Evolutionary conservation across 2,329 filamentous ascomycete species (phyloP).

Genomic region (Paracoccidioides lutzii): DNA sequence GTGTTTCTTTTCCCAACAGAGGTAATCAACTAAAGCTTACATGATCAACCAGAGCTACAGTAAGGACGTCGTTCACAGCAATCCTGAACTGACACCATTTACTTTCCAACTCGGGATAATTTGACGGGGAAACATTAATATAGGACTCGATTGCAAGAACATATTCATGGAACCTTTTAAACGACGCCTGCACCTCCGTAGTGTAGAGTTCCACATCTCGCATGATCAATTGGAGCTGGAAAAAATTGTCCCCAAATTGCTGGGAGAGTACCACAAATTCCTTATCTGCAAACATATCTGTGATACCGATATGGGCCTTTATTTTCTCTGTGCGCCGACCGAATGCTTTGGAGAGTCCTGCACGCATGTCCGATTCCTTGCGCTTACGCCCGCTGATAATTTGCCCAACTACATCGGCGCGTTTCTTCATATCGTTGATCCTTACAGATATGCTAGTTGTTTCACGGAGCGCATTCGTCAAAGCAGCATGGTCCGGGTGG

Average conservation of each 20-base stretch:
- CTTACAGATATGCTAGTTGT: conserved; percentile 47
- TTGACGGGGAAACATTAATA: conserved; percentile 55
- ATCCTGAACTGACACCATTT: conserved; percentile 90
- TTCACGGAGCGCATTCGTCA: conserved; percentile 62
- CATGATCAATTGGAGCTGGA: conserved; percentile 81
- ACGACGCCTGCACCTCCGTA: conserved; percentile 63
- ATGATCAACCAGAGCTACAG: conserved; percentile 71
- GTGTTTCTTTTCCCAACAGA: neutral
- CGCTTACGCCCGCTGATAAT: conserved; percentile 68
- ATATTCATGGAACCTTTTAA: conserved; percentile 69
- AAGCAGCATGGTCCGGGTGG: conserved; percentile 64
- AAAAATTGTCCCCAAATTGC: conserved; percentile 81
- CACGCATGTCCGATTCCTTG: conserved; percentile 76
- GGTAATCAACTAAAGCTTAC: conserved; percentile 31
- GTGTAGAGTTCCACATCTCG: conserved; percentile 91
- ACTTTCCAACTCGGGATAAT: conserved; percentile 73
- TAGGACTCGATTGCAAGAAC: conserved; percentile 71
- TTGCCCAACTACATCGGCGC: conserved; percentile 81
- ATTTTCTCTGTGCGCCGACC: conserved; percentile 79
- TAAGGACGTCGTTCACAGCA: conserved; percentile 73
- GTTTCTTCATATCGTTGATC: conserved; percentile 93
- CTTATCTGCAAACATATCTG: conserved; percentile 60
- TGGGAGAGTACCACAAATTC: conserved; percentile 71
- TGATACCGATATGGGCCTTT: conserved; percentile 54
- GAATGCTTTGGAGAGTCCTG: conserved; percentile 78